These are phyloP conservation scores for Fraxinus dipetala DNA, from an alignment of 305 asterid genomes.

Conservation along the genomic window DNA sequence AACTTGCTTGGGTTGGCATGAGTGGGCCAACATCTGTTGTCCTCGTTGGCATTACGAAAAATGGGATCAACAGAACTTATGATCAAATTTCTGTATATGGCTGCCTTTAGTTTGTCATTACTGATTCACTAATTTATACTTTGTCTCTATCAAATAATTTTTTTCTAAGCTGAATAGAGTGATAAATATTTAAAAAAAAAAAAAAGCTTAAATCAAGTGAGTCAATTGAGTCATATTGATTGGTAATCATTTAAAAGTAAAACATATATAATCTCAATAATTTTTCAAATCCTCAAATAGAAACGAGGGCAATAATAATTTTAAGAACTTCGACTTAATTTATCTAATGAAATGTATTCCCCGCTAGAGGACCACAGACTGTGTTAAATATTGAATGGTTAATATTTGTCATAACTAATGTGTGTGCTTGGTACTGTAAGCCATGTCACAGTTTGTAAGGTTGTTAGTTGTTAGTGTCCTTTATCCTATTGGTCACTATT, in stretches of 20 bases:
- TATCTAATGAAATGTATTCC: too few species aligned
- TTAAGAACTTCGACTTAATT: background rate
- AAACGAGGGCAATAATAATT: background rate
- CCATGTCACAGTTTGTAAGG: too few species aligned
- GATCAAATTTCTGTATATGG: too few species aligned
- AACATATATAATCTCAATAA: background rate
- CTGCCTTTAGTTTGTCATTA: background rate
- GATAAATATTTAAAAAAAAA: background rate
- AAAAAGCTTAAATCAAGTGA: background rate
- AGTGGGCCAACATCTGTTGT: too few species aligned
- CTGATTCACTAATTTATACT: too few species aligned
- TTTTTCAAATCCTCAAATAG: background rate
- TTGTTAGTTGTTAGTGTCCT: too few species aligned
- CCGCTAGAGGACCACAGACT: background rate
- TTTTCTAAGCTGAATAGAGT: background rate
- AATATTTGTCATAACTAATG: background rate
- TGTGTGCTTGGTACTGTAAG: too few species aligned
- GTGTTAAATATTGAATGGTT: background rate
- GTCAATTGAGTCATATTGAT: too few species aligned
- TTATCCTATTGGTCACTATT: too few species aligned
- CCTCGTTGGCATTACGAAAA: too few species aligned
- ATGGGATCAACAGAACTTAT: too few species aligned
- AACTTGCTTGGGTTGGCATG: too few species aligned
- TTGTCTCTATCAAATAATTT: background rate
- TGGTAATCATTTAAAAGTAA: background rate